Conservation (phyloP, 345 rosid species). For the Camelina hispida region DNA sequence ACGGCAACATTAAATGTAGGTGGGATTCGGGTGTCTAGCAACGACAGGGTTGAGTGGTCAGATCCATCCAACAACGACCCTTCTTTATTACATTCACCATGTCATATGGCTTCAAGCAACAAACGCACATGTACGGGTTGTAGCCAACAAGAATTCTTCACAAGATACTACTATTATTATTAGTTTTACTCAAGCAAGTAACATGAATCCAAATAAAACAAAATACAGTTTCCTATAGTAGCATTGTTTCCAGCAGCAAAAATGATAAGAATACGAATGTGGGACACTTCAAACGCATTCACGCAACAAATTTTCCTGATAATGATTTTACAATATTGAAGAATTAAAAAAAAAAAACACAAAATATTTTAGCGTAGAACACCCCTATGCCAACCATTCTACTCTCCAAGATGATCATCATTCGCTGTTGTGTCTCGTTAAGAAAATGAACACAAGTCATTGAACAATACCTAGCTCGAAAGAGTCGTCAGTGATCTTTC, state of each 20-base stretch:
- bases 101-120: conserved; percentile 12
- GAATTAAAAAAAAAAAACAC: background rate
- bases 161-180: background rate
- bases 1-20: conserved; percentile 12
- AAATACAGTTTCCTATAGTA: background rate
- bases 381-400: conserved; percentile 6
- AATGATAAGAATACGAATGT: background rate
- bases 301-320: background rate
- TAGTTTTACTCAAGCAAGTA: background rate
- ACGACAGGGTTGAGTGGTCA: background rate
- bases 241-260: background rate
- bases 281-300: background rate
- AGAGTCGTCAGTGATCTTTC: conserved; percentile 2
- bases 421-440: conserved; percentile 4
- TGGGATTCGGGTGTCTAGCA: background rate
- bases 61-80: conserved; percentile 33
- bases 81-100: conserved; percentile 34
- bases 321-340: background rate
- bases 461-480: conserved; percentile 19
- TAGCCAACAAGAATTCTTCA: background rate
- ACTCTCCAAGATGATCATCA: conserved; percentile 14
- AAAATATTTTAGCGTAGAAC: background rate
- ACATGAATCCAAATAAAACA: background rate
- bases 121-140: background rate
- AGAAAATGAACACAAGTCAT: conserved; percentile 1